Evolutionary conservation across 768 basidiomycete genomes (phyloP).

Genomic region (Cystobasidium onofrii): DNA sequence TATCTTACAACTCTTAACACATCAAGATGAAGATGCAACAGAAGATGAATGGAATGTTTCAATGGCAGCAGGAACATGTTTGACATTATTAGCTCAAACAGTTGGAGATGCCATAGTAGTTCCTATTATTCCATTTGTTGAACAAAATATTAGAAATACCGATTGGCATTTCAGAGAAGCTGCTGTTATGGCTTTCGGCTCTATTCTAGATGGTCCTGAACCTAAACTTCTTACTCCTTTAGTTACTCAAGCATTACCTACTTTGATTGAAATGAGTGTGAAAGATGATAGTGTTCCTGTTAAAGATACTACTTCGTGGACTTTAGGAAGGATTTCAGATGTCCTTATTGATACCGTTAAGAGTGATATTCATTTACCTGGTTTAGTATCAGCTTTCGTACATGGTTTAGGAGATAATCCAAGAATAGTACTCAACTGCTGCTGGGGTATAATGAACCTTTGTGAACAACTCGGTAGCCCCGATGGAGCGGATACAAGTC

Average conservation of each 20-base stretch:
- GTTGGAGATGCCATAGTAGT: conserved; percentile 85
- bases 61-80: conserved; percentile 91
- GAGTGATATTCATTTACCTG: conserved; percentile 75
- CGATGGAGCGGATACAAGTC: conserved; percentile 54
- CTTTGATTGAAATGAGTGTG: conserved; percentile 88
- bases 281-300: conserved; percentile 71
- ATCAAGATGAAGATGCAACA: conserved; percentile 91
- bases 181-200: conserved; percentile 96
- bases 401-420: conserved; percentile 66
- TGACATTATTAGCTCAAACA: conserved; percentile 77
- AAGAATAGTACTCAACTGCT: conserved; percentile 83
- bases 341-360: conserved; percentile 75
- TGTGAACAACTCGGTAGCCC: conserved; percentile 77
- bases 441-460: conserved; percentile 93
- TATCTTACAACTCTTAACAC: conserved; percentile 73
- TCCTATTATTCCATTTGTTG: conserved; percentile 93
- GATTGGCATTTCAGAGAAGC: conserved; percentile 97
- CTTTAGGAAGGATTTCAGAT: conserved; percentile 89
- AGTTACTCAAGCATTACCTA: conserved; percentile 84
- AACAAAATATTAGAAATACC: conserved; percentile 78
- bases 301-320: conserved; percentile 97
- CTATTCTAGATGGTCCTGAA: conserved; percentile 93
- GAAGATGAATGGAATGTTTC: conserved; percentile 98
- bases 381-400: conserved; percentile 73
- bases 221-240: conserved; percentile 76